Percentiles rank a stretch among this genome's conserved stretches.
These are phyloP conservation scores for Marasmius sp. DNA, from an alignment of 1,284 basidiomycete genomes.

Conservation along the genomic window DNA sequence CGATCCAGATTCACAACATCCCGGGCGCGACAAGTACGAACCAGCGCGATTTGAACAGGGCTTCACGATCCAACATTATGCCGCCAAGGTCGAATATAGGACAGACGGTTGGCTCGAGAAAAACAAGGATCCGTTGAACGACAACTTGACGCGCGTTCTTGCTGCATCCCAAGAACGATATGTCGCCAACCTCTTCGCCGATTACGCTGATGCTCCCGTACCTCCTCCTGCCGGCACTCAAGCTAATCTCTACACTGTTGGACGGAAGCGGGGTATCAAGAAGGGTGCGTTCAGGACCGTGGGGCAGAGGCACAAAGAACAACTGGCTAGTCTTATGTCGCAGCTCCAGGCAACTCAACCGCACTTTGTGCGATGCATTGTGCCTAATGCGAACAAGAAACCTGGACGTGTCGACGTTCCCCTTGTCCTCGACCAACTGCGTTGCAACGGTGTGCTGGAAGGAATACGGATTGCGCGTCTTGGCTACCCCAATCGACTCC, in stretches of 20 bases:
- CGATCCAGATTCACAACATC: constrained; percentile 59
- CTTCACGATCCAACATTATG: constrained; percentile 96
- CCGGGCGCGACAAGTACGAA: constrained; percentile 82
- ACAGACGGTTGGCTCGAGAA: constrained; percentile 98
- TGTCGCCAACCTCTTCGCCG: constrained; percentile 83
- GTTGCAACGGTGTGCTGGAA: constrained; percentile 99
- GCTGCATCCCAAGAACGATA: constrained; percentile 83
- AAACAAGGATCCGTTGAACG: constrained; percentile 99
- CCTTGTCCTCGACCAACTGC: constrained; percentile 93
- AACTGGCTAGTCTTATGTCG: constrained; percentile 88
- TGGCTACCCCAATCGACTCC: constrained; percentile 95
- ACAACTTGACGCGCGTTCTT: constrained; percentile 91
- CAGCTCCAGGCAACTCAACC: constrained; percentile 95
- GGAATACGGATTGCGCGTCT: constrained; percentile 97
- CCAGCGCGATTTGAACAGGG: constrained; percentile 90
- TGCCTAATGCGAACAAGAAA: constrained; percentile 92
- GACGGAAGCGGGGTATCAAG: constrained; percentile 82
- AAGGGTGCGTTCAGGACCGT: constrained; percentile 98
- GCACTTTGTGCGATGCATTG: constrained; percentile 98
- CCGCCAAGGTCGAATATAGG: constrained; percentile 94
- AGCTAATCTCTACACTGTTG: constrained; percentile 44
- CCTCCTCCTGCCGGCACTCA: constrained; percentile 23
- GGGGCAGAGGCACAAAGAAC: constrained; percentile 95
- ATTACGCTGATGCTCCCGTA: constrained; percentile 61
- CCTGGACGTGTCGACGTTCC: constrained; percentile 93